Conservation (phyloP, 1,284 basidiomycete species). For the Boletellus sp. region DNA sequence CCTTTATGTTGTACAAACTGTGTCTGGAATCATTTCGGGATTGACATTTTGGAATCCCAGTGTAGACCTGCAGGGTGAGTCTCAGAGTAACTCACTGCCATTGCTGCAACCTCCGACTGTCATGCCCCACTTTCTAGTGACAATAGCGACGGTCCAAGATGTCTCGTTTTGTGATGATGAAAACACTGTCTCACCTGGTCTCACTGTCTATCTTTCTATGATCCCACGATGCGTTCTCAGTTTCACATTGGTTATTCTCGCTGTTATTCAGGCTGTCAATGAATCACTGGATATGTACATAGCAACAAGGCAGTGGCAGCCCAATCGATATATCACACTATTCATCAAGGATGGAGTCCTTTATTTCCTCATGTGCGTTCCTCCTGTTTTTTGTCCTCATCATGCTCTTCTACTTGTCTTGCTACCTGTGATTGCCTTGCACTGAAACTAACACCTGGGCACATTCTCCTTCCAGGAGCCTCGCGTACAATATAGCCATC, state of each 20-base stretch:
- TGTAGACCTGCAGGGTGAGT: not conserved
- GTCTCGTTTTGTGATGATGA: not conserved
- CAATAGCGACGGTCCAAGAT: too few species aligned
- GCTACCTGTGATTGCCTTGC: too few species aligned
- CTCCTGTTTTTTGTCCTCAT: too few species aligned
- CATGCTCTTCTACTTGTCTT: too few species aligned
- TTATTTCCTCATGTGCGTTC: too few species aligned
- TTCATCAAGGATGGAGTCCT: too few species aligned
- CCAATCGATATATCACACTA: too few species aligned
- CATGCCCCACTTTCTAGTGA: too few species aligned
- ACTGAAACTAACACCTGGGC: too few species aligned
- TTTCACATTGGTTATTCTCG: not conserved
- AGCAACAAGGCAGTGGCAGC: not conserved
- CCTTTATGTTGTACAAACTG: not conserved
- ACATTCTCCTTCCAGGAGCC: too few species aligned
- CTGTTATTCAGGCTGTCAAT: not conserved
- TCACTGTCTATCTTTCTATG: not conserved
- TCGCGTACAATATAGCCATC: too few species aligned
- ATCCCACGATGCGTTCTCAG: not conserved
- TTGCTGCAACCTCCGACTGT: not conserved
- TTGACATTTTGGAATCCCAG: not conserved
- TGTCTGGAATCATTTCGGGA: not conserved
- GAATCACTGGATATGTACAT: not conserved
- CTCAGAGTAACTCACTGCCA: not conserved
- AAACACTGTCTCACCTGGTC: not conserved